Conservation (phyloP, 345 rosid genomes). For the Sisymbrium irio region DNA sequence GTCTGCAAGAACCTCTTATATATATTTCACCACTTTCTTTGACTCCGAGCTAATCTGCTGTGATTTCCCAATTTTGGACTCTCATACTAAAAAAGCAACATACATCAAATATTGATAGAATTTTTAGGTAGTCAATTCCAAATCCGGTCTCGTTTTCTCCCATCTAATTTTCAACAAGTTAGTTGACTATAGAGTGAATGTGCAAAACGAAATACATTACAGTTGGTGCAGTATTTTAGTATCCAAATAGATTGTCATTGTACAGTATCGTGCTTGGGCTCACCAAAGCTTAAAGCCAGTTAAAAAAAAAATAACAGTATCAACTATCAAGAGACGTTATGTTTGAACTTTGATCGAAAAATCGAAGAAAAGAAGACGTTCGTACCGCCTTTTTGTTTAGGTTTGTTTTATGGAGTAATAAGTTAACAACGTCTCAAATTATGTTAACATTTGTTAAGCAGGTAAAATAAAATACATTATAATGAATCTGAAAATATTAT, state of each 20-base stretch:
- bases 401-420: too few species aligned
- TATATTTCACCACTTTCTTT: slow-evolving; percentile 14
- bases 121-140: slow-evolving; percentile 1
- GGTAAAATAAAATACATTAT: not conserved
- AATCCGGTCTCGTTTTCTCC: not conserved
- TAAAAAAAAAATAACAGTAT: too few species aligned
- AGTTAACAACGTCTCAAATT: too few species aligned
- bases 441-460: not conserved
- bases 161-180: not conserved
- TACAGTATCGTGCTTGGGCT: too few species aligned
- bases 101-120: not conserved
- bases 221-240: not conserved
- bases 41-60: not conserved
- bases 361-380: too few species aligned
- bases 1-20: slow-evolving; percentile 22
- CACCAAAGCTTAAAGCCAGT: too few species aligned
- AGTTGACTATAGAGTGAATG: slow-evolving; percentile 7
- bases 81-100: not conserved
- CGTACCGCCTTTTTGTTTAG: too few species aligned
- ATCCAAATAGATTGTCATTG: not conserved
- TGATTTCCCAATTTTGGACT: not conserved
- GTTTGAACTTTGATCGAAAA: too few species aligned
- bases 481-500: not conserved
- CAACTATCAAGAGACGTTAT: too few species aligned
- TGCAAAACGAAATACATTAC: slow-evolving; percentile 1